Conservation (phyloP, 2,329 filamentous ascomycete species). For the Claviceps pusilla region DNA sequence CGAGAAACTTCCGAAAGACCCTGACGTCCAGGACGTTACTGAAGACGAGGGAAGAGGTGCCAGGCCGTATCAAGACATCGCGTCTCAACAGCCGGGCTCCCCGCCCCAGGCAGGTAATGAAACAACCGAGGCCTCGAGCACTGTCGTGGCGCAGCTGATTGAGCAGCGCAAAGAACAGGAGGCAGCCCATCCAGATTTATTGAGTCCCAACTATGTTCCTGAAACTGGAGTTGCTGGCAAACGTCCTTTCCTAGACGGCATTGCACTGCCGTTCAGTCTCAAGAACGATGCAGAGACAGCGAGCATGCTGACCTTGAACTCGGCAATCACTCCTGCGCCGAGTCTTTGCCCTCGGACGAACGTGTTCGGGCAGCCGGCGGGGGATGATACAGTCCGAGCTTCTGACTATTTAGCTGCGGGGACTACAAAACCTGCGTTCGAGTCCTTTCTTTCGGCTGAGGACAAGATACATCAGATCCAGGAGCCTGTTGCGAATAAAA, state of each 20-base stretch:
- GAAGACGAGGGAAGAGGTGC: constrained; percentile 29
- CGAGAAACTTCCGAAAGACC: constrained; percentile 22
- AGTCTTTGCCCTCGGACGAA: constrained; percentile 12
- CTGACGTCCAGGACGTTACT: constrained; percentile 18
- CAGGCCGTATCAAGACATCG: constrained; percentile 25
- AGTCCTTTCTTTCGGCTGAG: constrained; percentile 35
- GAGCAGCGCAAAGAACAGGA: constrained; percentile 26
- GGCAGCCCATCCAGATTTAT: constrained; percentile 25
- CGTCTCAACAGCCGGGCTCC: constrained; percentile 20
- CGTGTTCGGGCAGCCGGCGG: not conserved
- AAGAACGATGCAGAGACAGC: constrained; percentile 48
- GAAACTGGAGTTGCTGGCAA: constrained; percentile 41
- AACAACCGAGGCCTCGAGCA: constrained; percentile 21
- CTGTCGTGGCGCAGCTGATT: constrained; percentile 28
- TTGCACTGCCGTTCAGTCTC: constrained; percentile 60
- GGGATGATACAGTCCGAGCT: constrained; percentile 1
- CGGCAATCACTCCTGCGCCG: constrained; percentile 17
- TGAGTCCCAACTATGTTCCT: constrained; percentile 27
- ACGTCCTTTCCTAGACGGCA: constrained; percentile 50
- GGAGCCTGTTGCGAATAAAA: not conserved
- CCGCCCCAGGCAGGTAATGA: constrained; percentile 12
- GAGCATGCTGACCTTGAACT: constrained; percentile 54
- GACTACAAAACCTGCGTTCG: constrained; percentile 26
- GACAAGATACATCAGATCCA: constrained; percentile 23
- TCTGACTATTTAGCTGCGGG: constrained; percentile 5